Conservation (phyloP, 768 basidiomycete species). For the Mycena sanguinolenta region DNA sequence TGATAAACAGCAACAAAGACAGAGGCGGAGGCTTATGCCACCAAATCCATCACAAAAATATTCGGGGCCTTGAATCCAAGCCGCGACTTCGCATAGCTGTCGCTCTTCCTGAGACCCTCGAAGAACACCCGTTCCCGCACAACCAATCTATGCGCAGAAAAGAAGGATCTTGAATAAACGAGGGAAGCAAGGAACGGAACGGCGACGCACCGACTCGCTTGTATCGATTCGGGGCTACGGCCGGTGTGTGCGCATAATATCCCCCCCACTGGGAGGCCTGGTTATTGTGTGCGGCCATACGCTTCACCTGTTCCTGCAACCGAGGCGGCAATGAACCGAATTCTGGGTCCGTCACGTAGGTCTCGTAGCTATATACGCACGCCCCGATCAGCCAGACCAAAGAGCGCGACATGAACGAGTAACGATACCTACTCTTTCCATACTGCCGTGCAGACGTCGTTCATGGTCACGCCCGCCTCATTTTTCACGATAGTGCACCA, state of each 20-base stretch:
- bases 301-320: conserved; percentile 79
- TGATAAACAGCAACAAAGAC: conserved; percentile 30
- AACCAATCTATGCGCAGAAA: conserved; percentile 72
- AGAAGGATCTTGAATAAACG: not conserved
- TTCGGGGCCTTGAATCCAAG: conserved; percentile 86
- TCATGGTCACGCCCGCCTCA: conserved; percentile 79
- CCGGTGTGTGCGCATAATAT: conserved; percentile 65
- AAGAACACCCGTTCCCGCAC: conserved; percentile 79
- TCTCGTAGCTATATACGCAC: conserved; percentile 68
- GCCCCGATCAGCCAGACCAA: conserved; percentile 1
- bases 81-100: conserved; percentile 67
- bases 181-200: conserved; percentile 4
- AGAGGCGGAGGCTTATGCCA: conserved; percentile 40
- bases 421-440: conserved; percentile 80
- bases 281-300: conserved; percentile 62
- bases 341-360: conserved; percentile 76
- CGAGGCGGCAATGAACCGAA: conserved; percentile 71
- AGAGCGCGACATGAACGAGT: not conserved
- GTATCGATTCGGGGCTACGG: conserved; percentile 61
- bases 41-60: conserved; percentile 79
- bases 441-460: conserved; percentile 78
- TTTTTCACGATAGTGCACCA: conserved; percentile 87
- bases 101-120: conserved; percentile 72
- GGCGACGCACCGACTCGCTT: conserved; percentile 69
- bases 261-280: conserved; percentile 42